These are phyloP conservation scores for Mollisia scopiformis DNA, from an alignment of 2,329 filamentous ascomycete species.

Conservation along the genomic window DNA sequence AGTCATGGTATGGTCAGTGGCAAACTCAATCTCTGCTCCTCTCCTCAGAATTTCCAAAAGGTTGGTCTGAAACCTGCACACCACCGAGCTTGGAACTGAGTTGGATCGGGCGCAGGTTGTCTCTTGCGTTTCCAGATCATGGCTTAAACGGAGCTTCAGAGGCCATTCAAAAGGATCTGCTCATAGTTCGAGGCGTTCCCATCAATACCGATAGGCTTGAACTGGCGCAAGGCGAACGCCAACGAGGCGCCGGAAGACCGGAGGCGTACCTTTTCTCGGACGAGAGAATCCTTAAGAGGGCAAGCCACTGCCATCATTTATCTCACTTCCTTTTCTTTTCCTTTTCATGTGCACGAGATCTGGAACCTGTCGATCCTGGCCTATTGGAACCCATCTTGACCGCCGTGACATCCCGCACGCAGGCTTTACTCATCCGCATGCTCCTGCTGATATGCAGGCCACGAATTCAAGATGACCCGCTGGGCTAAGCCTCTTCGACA, in stretches of 20 bases:
- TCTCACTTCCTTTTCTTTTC: background rate
- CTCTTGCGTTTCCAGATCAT: background rate
- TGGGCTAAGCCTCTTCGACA: conserved; percentile 11
- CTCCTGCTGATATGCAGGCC: conserved; percentile 17
- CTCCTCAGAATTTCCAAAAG: background rate
- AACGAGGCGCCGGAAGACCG: background rate
- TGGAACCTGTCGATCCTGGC: background rate
- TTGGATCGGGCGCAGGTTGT: background rate
- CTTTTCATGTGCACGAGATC: conserved; percentile 1
- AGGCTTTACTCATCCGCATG: conserved; percentile 10
- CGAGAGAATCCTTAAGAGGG: background rate
- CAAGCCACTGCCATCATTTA: background rate
- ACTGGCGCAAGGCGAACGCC: background rate
- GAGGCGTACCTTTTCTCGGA: background rate
- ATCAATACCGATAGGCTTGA: background rate
- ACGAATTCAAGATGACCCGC: conserved; percentile 10
- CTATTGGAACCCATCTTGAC: background rate
- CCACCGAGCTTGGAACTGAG: too few relatives aligned
- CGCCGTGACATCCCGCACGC: background rate
- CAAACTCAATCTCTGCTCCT: background rate
- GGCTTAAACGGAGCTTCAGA: background rate
- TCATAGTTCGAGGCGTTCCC: background rate
- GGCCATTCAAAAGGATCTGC: background rate
- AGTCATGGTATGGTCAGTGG: background rate
- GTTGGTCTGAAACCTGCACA: background rate